Evolutionary conservation across 306 rosid genomes (phyloP).

Genomic region (Quercus agrifolia): DNA sequence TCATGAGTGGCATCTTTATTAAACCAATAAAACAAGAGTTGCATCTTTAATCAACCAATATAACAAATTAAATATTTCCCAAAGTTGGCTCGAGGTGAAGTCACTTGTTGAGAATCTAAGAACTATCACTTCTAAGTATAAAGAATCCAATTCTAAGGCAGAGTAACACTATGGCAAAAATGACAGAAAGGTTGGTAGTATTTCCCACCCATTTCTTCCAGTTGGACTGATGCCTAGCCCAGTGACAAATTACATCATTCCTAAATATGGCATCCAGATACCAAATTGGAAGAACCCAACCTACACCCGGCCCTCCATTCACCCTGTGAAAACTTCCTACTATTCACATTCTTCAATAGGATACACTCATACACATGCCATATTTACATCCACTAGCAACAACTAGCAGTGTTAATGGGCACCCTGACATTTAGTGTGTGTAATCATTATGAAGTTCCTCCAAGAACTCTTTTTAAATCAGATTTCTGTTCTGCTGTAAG

Average conservation of each 20-base stretch:
- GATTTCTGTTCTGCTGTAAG: constrained; percentile 76
- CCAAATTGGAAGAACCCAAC: constrained; percentile 11
- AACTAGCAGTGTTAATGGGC: constrained; percentile 19
- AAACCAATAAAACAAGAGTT: background rate
- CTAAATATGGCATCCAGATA: constrained; percentile 2
- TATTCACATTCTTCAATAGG: constrained; percentile 41
- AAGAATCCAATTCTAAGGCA: background rate
- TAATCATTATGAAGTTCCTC: constrained; percentile 45
- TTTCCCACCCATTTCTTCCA: constrained; percentile 7
- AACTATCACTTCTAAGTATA: constrained; percentile 1
- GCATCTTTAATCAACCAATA: background rate
- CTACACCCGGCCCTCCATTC: background rate
- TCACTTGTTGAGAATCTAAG: background rate
- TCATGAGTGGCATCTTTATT: background rate
- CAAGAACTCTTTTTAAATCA: constrained; percentile 77
- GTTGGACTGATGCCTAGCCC: background rate
- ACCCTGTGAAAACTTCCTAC: constrained; percentile 27
- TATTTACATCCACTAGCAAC: constrained; percentile 34
- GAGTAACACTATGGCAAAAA: background rate
- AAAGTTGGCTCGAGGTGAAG: background rate
- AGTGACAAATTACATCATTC: background rate
- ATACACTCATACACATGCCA: background rate
- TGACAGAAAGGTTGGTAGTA: constrained; percentile 1
- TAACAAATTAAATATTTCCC: background rate
- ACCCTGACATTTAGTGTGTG: constrained; percentile 27